Base-by-base conservation (phyloP, 2,329 filamentous ascomycete genomes). In the Chaetomiaceae sp. region DNA sequence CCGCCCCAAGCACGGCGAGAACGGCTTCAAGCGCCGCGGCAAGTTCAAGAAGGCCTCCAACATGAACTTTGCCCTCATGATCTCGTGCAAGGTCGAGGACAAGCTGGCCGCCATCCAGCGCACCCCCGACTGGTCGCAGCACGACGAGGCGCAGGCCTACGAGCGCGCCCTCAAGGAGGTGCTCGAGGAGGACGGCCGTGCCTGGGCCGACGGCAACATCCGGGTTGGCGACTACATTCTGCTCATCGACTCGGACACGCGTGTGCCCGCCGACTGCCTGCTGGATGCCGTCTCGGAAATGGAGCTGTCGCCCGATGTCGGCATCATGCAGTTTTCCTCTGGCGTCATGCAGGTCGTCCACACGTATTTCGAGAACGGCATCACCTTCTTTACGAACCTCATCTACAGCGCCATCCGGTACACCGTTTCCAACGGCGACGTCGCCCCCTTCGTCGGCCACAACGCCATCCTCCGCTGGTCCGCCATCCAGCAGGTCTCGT, bases 131-230 rank as follows among this genome's bases (percentile, higher is more conserved):
- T 90, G 87, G 87, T 83, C 77, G 31, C 84, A 88, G 64, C 76
- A 79, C 42, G 82, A 89, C 55, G 87, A 89, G 67, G 80, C 80
- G 6, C 71, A 76, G 55, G 84, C 83, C 1, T 90, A 90, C 64
- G 79, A 85, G 67, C 69, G 76, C 63, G 77, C 81, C 55, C 76
- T 91, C 38, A 79, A 82, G 60, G 79, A 86, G 55, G 80, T 86
- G 17, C 76, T 91, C 34, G 78, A 84, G 43, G 81, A 84, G 45
- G 77, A 88, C 53, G 83, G 84, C 17, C 81, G 85, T 25, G 87
- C 87, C 25, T 88, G 86, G 87, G 89, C 89, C 17, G 88, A 90
- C 65, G 90, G 89, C 57, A 91, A 94, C 69, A 86, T 95, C 61
- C 88, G 89, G 47, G 76, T 95, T 20, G 90, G 90, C 52, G 89